phyloP scores from a whole-genome alignment of 106 monocot genomes.

The Allium fistulosum region DNA sequence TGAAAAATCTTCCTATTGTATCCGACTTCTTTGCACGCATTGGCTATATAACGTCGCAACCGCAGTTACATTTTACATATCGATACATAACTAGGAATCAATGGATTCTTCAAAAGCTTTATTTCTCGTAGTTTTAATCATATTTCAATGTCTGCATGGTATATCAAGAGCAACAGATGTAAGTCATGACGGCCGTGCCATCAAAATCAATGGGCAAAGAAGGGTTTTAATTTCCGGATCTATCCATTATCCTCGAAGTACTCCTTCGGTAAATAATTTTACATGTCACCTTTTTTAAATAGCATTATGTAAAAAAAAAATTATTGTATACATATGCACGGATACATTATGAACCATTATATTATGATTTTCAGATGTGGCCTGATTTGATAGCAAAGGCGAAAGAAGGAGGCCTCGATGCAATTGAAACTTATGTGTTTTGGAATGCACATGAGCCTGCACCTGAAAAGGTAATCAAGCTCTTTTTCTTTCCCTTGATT shows the following conservation, averaged over 20 bases:
- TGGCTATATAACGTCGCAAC: too few species aligned
- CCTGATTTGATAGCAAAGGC: slow-evolving; percentile 28
- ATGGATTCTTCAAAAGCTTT: background rate
- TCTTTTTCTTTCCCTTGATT: background rate
- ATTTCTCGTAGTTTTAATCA: background rate
- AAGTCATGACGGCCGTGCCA: background rate
- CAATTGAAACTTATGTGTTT: slow-evolving; percentile 41
- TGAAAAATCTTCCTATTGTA: too few species aligned
- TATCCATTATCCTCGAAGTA: slow-evolving; percentile 5
- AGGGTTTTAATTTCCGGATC: background rate
- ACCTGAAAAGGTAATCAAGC: slow-evolving; percentile 2
- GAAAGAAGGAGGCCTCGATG: slow-evolving; percentile 31
- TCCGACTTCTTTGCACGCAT: too few species aligned
- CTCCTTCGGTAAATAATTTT: background rate
- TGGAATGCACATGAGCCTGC: slow-evolving; percentile 37
- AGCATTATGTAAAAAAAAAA: too few species aligned
- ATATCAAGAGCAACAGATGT: background rate
- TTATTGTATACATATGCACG: background rate
- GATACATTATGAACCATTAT: too few species aligned
- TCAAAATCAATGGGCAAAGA: background rate
- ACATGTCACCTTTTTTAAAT: background rate
- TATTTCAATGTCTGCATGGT: background rate
- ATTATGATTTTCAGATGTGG: slow-evolving; percentile 32
- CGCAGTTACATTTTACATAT: too few species aligned
- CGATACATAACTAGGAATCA: background rate